Percentiles rank a stretch among this genome's conserved stretches.
Evolutionary conservation across 202 grass and related monocot genomes (phyloP).

Genomic region (Setaria viridis): DNA sequence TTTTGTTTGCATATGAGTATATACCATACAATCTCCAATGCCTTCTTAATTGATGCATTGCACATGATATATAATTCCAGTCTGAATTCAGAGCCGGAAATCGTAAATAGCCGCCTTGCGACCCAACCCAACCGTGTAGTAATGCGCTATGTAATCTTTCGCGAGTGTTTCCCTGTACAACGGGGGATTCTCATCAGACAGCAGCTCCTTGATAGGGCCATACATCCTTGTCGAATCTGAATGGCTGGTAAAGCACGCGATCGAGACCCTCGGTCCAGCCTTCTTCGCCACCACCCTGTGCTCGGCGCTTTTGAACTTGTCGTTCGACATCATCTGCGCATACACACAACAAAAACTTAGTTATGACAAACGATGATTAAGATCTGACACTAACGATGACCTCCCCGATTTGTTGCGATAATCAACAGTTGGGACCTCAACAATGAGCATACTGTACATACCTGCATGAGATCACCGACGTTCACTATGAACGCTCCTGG

Average conservation of each 20-base stretch:
- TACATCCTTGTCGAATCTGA: neutral
- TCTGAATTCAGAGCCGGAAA: neutral
- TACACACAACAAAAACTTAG: neutral
- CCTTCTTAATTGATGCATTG: no score
- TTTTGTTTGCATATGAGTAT: no score
- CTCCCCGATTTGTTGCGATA: no score
- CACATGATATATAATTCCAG: no score
- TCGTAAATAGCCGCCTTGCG: slow-evolving; percentile 14
- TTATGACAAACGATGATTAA: neutral
- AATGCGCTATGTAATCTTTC: neutral
- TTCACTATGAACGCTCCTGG: slow-evolving; percentile 58
- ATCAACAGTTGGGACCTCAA: no score
- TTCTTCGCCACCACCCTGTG: slow-evolving; percentile 12
- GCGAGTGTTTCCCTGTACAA: slow-evolving; percentile 7
- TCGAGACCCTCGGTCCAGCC: neutral
- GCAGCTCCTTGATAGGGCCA: slow-evolving; percentile 11
- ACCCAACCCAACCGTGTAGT: neutral
- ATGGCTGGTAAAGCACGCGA: neutral
- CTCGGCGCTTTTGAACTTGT: neutral
- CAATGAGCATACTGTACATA: neutral
- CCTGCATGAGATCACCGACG: slow-evolving; percentile 62
- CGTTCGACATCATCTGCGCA: neutral
- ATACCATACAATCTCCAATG: no score
- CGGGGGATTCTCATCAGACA: neutral
- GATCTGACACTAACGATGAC: neutral